Percentiles rank a stretch among this genome's conserved stretches.
These are phyloP conservation scores for Salix viminalis DNA, from an alignment of 345 rosid species.

Conservation along the genomic window DNA sequence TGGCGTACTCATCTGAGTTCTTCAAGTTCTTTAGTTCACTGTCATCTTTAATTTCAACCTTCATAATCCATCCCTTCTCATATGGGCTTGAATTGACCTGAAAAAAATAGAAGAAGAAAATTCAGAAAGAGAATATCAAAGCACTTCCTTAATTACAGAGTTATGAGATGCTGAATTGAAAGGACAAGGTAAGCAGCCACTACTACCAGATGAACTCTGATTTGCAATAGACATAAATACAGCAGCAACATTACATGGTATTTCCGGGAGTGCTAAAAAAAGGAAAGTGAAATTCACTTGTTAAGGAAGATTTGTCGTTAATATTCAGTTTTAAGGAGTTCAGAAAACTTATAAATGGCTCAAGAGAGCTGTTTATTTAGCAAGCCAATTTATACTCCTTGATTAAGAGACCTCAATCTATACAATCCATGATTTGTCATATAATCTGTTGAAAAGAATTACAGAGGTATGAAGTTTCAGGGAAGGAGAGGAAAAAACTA, in stretches of 20 bases:
- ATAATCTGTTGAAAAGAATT: not conserved
- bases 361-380: not conserved
- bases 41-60: constrained; percentile 55
- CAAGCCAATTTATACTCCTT: no score
- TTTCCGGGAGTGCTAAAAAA: not conserved
- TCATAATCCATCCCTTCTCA: constrained; percentile 79
- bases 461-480: not conserved
- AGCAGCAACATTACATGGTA: not conserved
- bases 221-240: not conserved
- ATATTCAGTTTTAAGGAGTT: not conserved
- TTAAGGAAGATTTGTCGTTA: not conserved
- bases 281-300: not conserved
- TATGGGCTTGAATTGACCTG: constrained; percentile 87
- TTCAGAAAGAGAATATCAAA: not conserved
- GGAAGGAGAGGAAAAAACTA: not conserved
- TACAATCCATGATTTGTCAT: not conserved
- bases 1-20: constrained; percentile 70
- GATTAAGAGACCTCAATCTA: not conserved
- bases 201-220: not conserved
- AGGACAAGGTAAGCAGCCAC: not conserved
- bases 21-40: constrained; percentile 65
- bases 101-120: not conserved
- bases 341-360: not conserved
- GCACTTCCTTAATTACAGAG: not conserved
- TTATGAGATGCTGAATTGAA: not conserved